Conservation (phyloP, 768 basidiomycete genomes). For the Xerocomellus intermedius region DNA sequence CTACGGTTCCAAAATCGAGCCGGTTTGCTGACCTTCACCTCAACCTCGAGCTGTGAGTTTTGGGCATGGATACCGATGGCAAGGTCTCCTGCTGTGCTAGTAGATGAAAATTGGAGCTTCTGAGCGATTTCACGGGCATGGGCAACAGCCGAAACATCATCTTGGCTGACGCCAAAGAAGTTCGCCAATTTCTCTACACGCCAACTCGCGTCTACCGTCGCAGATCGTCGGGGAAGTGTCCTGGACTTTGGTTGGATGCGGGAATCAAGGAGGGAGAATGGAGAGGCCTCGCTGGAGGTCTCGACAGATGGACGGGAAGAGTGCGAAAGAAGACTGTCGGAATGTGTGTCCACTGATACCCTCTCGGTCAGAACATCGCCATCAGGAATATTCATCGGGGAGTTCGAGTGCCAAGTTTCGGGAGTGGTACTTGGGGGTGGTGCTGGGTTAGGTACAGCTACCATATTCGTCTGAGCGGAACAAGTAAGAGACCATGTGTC, state of each 20-base stretch:
- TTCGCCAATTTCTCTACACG: constrained; percentile 14
- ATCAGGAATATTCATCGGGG: not conserved
- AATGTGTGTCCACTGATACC: not conserved
- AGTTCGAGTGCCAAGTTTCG: not conserved
- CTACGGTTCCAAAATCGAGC: constrained; percentile 41
- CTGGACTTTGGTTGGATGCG: not conserved
- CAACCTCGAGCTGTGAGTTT: constrained; percentile 28
- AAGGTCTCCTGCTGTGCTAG: constrained; percentile 2
- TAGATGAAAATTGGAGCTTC: not conserved
- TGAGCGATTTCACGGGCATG: not conserved
- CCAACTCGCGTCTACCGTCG: constrained; percentile 5
- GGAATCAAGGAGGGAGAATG: not conserved
- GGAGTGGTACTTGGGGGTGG: not conserved
- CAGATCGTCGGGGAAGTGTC: not conserved
- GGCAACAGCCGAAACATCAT: constrained; percentile 1
- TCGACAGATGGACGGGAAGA: not conserved
- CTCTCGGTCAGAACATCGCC: not conserved
- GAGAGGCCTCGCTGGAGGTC: not conserved
- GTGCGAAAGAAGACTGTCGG: not conserved
- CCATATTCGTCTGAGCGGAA: not conserved
- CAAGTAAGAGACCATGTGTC: constrained; percentile 1
- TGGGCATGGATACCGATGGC: not conserved
- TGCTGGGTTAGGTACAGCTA: not conserved
- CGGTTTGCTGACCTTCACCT: constrained; percentile 39
- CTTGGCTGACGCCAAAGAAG: constrained; percentile 17